Base-by-base conservation (phyloP, 163 green algal species). In the Picocystis sp. region DNA sequence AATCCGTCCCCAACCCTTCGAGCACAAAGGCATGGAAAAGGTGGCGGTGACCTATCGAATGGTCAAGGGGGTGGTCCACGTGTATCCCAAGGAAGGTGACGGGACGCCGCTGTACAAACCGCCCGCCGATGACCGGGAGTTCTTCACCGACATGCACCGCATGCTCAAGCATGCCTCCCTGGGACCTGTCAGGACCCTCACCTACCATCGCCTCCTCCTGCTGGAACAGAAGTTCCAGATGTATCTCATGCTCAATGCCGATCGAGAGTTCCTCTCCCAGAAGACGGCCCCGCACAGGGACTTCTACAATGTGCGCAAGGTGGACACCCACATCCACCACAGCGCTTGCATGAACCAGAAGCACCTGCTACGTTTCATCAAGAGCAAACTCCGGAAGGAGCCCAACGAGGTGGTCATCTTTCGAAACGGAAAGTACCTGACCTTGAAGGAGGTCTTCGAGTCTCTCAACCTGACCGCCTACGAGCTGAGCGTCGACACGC, bases 231-330 rank as follows among this genome's bases (percentile, higher is more conserved):
- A 92, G 69, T 96, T 94, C 74, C 84, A 87, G 63, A 73, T 96
- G 50, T 85, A 96, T 69, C 75, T 92, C 35, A 95, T 94, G 87
- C 83, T 99, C 15, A 99, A 99, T 64, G 75, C 78, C 33, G 90
- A 98, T 69, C 92, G 92, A 64, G 91, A 99, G 73, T 93, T 93
- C 64, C 62, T 93, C 17, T 84, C 82, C 1, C 90, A 98, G 73
- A 98, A 98, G 72, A 72, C 62, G 3, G 89, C 88, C 15, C 87
- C 90, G 8, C 91, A 99, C 70, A 66, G 90, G 10, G 90, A 99
- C 74, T 96, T 99, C 62, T 99, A 99, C 81, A 99, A 99, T 71
- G 84, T 98, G 35, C 76, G 90, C 58, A 99, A 99, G 81, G 83
- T 97, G 52, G 89, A 98, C 80, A 98, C 88, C 3, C 89, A 98